phyloP scores from a whole-genome alignment of 2,329 filamentous ascomycete genomes.

The Metarhizium humberi region DNA sequence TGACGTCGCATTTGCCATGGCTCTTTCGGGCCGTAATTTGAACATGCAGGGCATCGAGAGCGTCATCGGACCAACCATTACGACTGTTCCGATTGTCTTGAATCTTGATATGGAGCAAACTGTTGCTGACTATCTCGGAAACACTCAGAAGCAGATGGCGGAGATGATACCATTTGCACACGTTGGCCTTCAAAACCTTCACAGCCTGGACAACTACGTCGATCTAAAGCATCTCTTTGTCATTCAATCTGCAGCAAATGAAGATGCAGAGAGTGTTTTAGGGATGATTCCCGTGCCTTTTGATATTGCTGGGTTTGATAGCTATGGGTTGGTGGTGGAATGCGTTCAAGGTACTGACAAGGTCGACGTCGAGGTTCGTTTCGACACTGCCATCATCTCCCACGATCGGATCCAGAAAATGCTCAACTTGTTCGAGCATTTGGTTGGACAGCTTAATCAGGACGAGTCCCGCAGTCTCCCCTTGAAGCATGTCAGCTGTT shows the following conservation, averaged over 20 bases:
- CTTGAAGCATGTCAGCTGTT: too few relatives aligned
- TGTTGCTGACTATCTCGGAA: conserved; percentile 6
- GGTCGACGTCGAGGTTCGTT: too few relatives aligned
- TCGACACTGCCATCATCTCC: too few relatives aligned
- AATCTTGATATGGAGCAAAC: conserved; percentile 17
- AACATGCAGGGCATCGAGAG: conserved; percentile 12
- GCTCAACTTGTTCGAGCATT: too few relatives aligned
- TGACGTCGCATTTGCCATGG: conserved; percentile 33
- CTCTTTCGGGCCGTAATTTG: conserved; percentile 28
- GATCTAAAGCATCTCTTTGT: conserved; percentile 14
- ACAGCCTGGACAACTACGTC: conserved; percentile 15
- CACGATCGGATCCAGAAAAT: too few relatives aligned
- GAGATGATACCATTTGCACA: conserved; percentile 13
- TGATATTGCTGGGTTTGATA: too few relatives aligned
- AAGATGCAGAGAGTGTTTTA: neutral
- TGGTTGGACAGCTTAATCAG: too few relatives aligned
- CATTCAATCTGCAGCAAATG: conserved; percentile 11
- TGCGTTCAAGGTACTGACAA: too few relatives aligned
- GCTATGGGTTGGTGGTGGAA: too few relatives aligned
- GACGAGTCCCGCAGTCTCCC: too few relatives aligned
- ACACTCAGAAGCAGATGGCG: conserved; percentile 8
- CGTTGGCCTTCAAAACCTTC: conserved; percentile 9
- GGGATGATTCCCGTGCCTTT: too few relatives aligned
- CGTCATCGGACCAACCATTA: conserved; percentile 23
- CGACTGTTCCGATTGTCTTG: conserved; percentile 32